These are phyloP conservation scores for Elongisporangium undulatum DNA, from an alignment of 352 stramenopile species.

Conservation along the genomic window DNA sequence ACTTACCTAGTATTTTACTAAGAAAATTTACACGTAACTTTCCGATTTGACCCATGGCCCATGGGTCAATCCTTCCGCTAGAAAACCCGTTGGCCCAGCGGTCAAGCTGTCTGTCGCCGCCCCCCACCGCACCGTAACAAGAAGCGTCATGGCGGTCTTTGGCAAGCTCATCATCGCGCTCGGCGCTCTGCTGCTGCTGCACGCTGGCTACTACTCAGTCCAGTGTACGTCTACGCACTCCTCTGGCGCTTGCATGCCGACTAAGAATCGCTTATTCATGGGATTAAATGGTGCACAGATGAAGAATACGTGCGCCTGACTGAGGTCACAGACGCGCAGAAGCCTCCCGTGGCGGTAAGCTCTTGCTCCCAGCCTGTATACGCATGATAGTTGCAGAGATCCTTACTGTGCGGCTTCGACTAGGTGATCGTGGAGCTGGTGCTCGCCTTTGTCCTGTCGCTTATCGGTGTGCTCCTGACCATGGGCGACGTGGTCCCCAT, in stretches of 20 bases:
- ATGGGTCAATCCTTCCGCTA: background rate
- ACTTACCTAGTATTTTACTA: background rate
- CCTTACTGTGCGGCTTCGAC: background rate
- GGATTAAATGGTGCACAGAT: slow-evolving; percentile 25
- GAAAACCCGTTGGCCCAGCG: background rate
- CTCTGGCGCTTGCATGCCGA: slow-evolving; percentile 1
- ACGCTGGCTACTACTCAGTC: slow-evolving; percentile 80
- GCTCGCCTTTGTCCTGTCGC: slow-evolving; percentile 57
- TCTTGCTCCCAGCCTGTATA: background rate
- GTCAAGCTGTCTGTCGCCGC: background rate
- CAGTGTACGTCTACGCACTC: slow-evolving; percentile 42
- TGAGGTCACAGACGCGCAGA: slow-evolving; percentile 65
- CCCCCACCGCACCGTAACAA: background rate
- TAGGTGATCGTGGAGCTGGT: slow-evolving; percentile 73
- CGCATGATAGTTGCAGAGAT: background rate
- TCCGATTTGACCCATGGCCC: background rate
- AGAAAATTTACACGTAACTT: background rate
- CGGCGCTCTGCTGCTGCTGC: slow-evolving; percentile 60
- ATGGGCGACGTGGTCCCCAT: slow-evolving; percentile 70
- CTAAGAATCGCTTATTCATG: slow-evolving; percentile 1
- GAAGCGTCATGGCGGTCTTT: slow-evolving; percentile 36
- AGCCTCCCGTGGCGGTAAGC: slow-evolving; percentile 55
- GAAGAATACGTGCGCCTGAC: slow-evolving; percentile 72
- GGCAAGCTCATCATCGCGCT: slow-evolving; percentile 69
- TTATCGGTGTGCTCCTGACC: slow-evolving; percentile 64